These are phyloP conservation scores for Cryptosporidium parvum DNA, from an alignment of 169 alveolate species.

Conservation along the genomic window DNA sequence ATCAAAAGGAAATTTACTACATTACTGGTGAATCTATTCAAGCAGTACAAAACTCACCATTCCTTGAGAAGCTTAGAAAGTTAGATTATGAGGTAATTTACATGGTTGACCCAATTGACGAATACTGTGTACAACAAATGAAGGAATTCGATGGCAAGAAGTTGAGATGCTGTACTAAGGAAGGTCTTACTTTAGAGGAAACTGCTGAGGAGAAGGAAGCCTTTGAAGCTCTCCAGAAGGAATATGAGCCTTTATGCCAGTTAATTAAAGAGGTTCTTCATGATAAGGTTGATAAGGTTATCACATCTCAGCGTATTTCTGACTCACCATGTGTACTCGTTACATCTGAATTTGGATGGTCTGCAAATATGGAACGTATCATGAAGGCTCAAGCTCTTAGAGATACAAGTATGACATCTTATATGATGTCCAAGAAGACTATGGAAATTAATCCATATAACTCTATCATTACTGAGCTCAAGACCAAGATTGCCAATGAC, in stretches of 20 bases:
- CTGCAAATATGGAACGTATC: slow-evolving; percentile 99
- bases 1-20: slow-evolving; percentile 98
- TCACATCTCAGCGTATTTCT: slow-evolving; percentile 94
- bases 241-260: slow-evolving; percentile 97
- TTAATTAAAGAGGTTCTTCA: slow-evolving; percentile 97
- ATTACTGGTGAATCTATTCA: slow-evolving; percentile 98
- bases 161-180: slow-evolving; percentile 97
- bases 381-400: slow-evolving; percentile 99
- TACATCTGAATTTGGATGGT: slow-evolving; percentile 99
- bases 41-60: slow-evolving; percentile 97
- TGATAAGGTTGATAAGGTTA: slow-evolving; percentile 99
- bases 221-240: slow-evolving; percentile 95
- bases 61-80: slow-evolving; percentile 97
- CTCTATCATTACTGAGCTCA: slow-evolving; percentile 96
- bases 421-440: slow-evolving; percentile 97
- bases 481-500: slow-evolving; percentile 95
- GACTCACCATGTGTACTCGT: slow-evolving; percentile 99
- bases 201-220: slow-evolving; percentile 98
- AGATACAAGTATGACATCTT: slow-evolving; percentile 95
- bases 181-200: slow-evolving; percentile 95
- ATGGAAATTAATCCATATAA: slow-evolving; percentile 99
- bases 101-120: slow-evolving; percentile 99
- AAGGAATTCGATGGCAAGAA: slow-evolving; percentile 98
- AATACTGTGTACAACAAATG: slow-evolving; percentile 98
- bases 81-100: slow-evolving; percentile 97